Percentiles rank a stretch among this genome's conserved stretches.
Evolutionary conservation across 73 alveolate genomes (phyloP).

Genomic region (Breviolum minutum): DNA sequence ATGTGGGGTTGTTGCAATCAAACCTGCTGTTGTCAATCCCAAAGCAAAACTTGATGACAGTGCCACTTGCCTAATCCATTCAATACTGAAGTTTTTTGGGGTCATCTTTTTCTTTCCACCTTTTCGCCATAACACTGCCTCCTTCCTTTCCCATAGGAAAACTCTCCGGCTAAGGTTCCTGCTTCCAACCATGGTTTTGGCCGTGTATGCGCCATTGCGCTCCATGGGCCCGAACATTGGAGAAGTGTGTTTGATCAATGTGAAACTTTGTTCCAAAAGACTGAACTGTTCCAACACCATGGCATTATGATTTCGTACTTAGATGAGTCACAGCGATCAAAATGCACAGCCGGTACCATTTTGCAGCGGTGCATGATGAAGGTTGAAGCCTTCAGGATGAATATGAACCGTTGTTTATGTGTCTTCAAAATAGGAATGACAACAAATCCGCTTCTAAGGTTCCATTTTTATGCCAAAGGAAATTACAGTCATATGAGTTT

Average conservation of each 20-base stretch:
- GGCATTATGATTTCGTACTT: neutral
- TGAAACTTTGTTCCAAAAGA: neutral
- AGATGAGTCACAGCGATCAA: neutral
- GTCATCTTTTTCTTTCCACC: too few relatives aligned
- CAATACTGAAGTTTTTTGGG: neutral
- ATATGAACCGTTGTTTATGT: neutral
- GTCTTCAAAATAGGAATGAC: slow-evolving; percentile 6
- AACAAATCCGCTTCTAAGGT: neutral
- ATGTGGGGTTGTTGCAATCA: too few relatives aligned
- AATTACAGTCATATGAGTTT: neutral
- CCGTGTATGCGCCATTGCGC: neutral
- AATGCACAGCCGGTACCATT: neutral
- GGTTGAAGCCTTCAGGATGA: neutral
- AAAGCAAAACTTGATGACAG: too few relatives aligned
- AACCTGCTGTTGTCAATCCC: too few relatives aligned
- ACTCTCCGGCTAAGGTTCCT: neutral
- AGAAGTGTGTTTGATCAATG: neutral
- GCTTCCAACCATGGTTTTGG: neutral
- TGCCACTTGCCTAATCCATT: too few relatives aligned
- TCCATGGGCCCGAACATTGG: neutral
- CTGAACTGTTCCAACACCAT: neutral
- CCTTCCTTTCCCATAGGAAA: neutral
- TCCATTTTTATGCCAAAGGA: neutral
- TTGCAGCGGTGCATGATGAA: slow-evolving; percentile 11
- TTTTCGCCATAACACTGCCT: neutral